Evolutionary conservation across 75 land plant species (phyloP), one percentile per base, ranked within the genome.

Genomic region (Isoetes taiwanensis): DNA sequence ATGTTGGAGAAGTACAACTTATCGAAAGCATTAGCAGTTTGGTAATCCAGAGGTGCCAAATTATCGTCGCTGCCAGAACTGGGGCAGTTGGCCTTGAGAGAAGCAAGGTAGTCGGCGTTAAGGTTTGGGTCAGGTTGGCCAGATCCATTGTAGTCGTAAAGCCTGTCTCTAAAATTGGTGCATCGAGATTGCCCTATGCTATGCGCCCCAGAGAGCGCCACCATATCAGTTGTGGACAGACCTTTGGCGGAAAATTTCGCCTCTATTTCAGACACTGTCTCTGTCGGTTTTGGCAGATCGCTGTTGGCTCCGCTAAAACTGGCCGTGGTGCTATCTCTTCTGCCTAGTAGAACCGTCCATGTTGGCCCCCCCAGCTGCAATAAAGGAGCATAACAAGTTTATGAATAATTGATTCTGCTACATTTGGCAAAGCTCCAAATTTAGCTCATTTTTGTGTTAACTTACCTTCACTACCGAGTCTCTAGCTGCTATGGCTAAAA

Each of bases 11-110:
- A 70, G 56, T 64, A 70, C 32, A 9, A 17, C 42, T 65, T 79
- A 66, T 79, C 78, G 61, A 79, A 79, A 28, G 9, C 41, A 35
- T 71, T 21, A 0, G 64, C 55, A 0, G 72, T 71, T 2, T 58
- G 28, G 0, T 24, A 68, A 40, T 79, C 81, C 2, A 79, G 72
- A 12, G 71, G 41, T 6, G 24, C 32, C 21, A 71, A 2, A 1
- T 29, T 27, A 8, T 2, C 42, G 0, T 21, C 40, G 20, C 30
- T 26, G 0, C 72, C 75, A 14, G 30, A 28, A 35, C 63, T 56
- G 4, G 63, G 64, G 63, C 64, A 62, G 9, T 26, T 12, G 0
- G 63, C 1, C 26, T 64, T 20, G 16, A 0, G 11, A 9, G 32
- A 54, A 21, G 46, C 11, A 50, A 32, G 34, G 9, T 20, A 52